Evolutionary conservation across 371 early-diverging fungal species (phyloP).

Genomic region (Rhizomucor miehei): DNA sequence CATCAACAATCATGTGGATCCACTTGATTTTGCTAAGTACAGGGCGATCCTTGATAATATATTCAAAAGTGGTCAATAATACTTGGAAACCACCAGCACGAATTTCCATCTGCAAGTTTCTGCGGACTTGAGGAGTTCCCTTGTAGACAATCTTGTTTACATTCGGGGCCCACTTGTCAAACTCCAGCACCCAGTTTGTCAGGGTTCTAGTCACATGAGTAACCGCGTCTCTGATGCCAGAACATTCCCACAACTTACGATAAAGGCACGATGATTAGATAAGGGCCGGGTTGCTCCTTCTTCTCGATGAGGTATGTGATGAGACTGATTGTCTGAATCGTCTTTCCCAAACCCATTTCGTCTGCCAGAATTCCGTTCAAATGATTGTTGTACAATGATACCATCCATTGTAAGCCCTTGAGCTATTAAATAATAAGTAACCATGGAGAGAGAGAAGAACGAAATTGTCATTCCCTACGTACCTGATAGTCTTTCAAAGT

Average conservation of each 20-base stretch:
- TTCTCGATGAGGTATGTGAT: constrained; percentile 91
- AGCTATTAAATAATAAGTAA: constrained; percentile 28
- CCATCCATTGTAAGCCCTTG: constrained; percentile 99
- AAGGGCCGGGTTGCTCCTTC: constrained; percentile 92
- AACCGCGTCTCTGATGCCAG: not conserved
- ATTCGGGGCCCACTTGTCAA: constrained; percentile 97
- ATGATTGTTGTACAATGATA: constrained; percentile 93
- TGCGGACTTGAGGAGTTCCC: constrained; percentile 76
- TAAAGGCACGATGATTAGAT: constrained; percentile 91
- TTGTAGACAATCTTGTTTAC: constrained; percentile 90
- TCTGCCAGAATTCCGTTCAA: constrained; percentile 98
- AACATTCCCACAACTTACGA: constrained; percentile 57
- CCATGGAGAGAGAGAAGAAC: not conserved
- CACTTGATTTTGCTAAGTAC: constrained; percentile 87
- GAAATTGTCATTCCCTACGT: not conserved
- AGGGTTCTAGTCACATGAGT: constrained; percentile 55
- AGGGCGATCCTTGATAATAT: constrained; percentile 90
- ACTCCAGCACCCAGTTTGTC: constrained; percentile 97
- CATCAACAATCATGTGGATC: constrained; percentile 97
- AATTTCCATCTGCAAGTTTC: constrained; percentile 71
- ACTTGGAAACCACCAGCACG: constrained; percentile 87
- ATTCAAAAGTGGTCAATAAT: constrained; percentile 97
- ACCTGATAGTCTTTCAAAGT: constrained; percentile 95
- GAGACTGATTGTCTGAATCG: constrained; percentile 97
- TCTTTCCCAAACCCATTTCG: constrained; percentile 98